Conservation (phyloP, 1,139 yeast genomes). For the Debaryomyces nepalensis region DNA sequence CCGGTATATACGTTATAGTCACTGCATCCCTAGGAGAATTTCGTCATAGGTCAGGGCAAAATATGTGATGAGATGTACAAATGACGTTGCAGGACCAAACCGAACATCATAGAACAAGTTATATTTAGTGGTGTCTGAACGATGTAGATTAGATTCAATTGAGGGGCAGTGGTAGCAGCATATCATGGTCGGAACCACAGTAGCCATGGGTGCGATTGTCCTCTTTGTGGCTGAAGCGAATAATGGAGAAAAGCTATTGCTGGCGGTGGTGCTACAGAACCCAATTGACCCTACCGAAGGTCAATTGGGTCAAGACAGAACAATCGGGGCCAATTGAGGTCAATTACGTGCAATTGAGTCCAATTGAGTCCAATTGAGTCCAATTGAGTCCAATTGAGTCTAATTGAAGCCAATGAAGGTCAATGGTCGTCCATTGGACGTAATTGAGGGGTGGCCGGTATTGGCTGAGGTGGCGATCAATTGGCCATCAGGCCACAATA, state of each 20-base stretch:
- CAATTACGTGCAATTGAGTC: not conserved
- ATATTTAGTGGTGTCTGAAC: too few species aligned
- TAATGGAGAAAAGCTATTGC: not conserved
- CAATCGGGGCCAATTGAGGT: not conserved
- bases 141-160: not conserved
- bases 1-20: not conserved
- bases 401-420: not conserved
- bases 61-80: not conserved
- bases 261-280: not conserved
- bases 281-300: not conserved
- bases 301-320: not conserved
- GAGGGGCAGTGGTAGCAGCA: not conserved
- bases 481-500: too few species aligned
- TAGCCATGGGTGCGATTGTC: too few species aligned
- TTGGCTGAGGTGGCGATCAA: too few species aligned
- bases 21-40: not conserved
- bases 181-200: too few species aligned
- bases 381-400: not conserved
- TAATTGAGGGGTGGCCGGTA: too few species aligned
- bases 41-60: slow-evolving; percentile 4
- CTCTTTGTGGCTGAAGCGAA: too few species aligned
- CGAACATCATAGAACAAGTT: slow-evolving; percentile 2
- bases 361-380: not conserved
- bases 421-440: not conserved
- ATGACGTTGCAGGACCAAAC: not conserved